Percentiles rank a stretch among this genome's conserved stretches.
These are phyloP conservation scores for Phialemoniopsis sp. DNA, from an alignment of 2,329 filamentous ascomycete species.

Conservation along the genomic window DNA sequence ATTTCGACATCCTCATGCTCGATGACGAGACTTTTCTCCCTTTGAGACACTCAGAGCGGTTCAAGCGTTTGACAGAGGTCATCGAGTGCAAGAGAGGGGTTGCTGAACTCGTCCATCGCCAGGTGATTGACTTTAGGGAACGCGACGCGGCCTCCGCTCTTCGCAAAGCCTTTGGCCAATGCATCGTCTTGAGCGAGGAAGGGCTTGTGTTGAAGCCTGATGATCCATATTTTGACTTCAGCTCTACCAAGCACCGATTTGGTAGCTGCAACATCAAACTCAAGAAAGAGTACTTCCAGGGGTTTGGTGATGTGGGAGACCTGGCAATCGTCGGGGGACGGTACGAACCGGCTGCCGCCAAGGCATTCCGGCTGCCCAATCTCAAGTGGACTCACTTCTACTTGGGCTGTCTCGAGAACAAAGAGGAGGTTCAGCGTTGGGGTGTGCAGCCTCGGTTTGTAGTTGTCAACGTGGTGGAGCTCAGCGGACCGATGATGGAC, in stretches of 20 bases:
- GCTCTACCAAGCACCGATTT: constrained; percentile 25
- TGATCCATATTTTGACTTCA: constrained; percentile 69
- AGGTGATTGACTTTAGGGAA: constrained; percentile 62
- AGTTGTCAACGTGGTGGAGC: constrained; percentile 60
- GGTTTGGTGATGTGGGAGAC: constrained; percentile 78
- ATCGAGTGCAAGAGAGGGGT: constrained; percentile 50
- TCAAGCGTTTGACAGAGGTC: constrained; percentile 54
- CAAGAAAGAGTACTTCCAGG: constrained; percentile 80
- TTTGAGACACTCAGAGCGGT: constrained; percentile 53
- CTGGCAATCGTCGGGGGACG: constrained; percentile 75
- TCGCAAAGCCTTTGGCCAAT: constrained; percentile 60
- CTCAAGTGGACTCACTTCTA: constrained; percentile 78
- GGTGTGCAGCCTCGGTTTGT: constrained; percentile 55
- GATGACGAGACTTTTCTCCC: constrained; percentile 49
- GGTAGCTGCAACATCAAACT: constrained; percentile 68
- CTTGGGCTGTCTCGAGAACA: constrained; percentile 72
- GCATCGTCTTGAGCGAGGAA: constrained; percentile 65
- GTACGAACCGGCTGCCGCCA: constrained; percentile 62
- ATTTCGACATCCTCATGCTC: constrained; percentile 53
- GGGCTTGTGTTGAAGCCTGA: constrained; percentile 79
- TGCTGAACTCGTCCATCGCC: constrained; percentile 63
- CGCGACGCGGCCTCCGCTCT: constrained; percentile 48
- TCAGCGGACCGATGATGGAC: constrained; percentile 47
- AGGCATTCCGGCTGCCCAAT: constrained; percentile 44
- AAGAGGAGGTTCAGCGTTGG: constrained; percentile 48